Percentiles rank a stretch among this genome's conserved stretches.
These are phyloP conservation scores for Cyclotella baltica DNA, from an alignment of 108 stramenopile species.

Conservation along the genomic window DNA sequence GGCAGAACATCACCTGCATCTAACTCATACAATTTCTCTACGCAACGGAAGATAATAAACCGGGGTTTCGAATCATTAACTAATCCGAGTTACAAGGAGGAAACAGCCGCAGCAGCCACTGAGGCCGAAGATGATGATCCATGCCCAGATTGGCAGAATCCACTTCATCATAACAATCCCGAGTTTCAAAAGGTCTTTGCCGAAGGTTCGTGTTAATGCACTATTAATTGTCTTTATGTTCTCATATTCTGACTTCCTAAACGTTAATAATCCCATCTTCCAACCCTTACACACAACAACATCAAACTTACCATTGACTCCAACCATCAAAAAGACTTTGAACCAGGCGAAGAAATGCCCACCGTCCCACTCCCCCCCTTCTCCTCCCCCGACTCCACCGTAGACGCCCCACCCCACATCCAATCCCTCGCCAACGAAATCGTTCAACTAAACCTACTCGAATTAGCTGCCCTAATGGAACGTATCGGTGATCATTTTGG, in stretches of 20 bases:
- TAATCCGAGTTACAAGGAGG: not conserved
- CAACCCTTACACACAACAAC: slow-evolving; percentile 70
- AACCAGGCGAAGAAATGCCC: slow-evolving; percentile 70
- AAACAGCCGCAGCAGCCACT: not conserved
- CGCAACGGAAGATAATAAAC: not conserved
- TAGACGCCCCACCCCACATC: slow-evolving; percentile 64
- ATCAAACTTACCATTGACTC: slow-evolving; percentile 58
- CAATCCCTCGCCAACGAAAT: slow-evolving; percentile 76
- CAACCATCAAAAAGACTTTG: slow-evolving; percentile 58
- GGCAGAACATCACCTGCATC: not conserved
- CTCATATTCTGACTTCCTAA: too few relatives aligned
- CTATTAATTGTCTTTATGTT: too few relatives aligned
- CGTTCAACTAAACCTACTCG: slow-evolving; percentile 73
- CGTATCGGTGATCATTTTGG: slow-evolving; percentile 82
- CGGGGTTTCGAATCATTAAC: not conserved
- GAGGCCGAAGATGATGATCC: slow-evolving; percentile 45
- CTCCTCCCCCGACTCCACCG: slow-evolving; percentile 35
- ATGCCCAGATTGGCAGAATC: slow-evolving; percentile 72
- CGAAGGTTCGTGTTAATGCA: slow-evolving; percentile 50
- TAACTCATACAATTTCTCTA: not conserved
- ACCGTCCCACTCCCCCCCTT: slow-evolving; percentile 71
- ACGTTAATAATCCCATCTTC: not conserved
- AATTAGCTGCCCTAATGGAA: slow-evolving; percentile 77
- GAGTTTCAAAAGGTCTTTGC: slow-evolving; percentile 55
- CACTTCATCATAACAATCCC: slow-evolving; percentile 69